Base-by-base conservation (phyloP, 441 rosid genomes). In the Erodium moschatum region DNA sequence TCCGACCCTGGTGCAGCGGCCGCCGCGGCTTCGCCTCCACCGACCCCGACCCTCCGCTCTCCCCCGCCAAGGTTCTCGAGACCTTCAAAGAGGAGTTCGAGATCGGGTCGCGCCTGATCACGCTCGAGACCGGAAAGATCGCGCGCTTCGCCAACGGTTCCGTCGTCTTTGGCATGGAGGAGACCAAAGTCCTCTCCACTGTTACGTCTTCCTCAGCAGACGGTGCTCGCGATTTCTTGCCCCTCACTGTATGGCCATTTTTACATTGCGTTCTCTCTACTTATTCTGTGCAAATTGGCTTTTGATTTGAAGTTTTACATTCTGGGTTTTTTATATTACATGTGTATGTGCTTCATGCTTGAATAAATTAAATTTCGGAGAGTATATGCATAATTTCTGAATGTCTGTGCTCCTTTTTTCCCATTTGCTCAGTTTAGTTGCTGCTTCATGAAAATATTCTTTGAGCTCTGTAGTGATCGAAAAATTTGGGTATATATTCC, bases 61-160 rank as follows among this genome's bases (percentile, higher is more conserved):
- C 1, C 38, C 67, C 92, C 20, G 76, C 77, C 67, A 91, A 93
- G 84, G 75, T 87, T 67, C 83, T 89, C n/a, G 97, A 94, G 66
- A 62, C 85, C 0, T 91, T 87, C 61, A 86, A 70, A 35, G 99
- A 94, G 68, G 97, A 94, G 70, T 89, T 91, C 80, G 99, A 94
- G 76, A 77, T 91, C 2, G 97, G 97, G 10, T 87, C 89, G n/a
- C 83, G 81, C 33, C 67, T 85, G 18, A 68, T 91, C 72, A 78
- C 96, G 0, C 82, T 94, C 10, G 97, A 94, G 79, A 94, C 97
- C 0, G 99, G 99, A 0, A 85, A 88, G 75, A 80, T 91, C 33
- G 99, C 97, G 60, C 89, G 97, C 1, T 94, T 94, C 68, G 92
- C 97, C 6, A 94, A 94, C 63, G 99, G 96, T 5, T 79, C 97